Evolutionary conservation across 257 asterid genomes (phyloP).

Genomic region (Solanum lycopersicoides): DNA sequence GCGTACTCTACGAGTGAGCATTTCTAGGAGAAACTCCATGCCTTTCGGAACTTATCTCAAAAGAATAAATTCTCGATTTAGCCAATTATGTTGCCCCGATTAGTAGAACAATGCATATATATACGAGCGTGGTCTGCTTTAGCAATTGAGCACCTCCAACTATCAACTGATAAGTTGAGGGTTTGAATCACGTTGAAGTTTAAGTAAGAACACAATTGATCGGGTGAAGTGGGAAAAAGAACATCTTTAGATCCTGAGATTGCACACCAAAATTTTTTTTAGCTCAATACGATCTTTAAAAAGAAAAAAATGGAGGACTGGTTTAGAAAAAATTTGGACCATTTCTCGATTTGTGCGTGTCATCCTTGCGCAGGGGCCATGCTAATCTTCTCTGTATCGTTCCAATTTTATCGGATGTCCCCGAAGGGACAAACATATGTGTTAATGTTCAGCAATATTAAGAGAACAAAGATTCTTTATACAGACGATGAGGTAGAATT

Average conservation of each 20-base stretch:
- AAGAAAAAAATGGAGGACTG: no score
- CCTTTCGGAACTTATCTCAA: no score
- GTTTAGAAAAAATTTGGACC: conserved; percentile 1
- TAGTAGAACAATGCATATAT: no score
- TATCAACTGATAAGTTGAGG: not conserved
- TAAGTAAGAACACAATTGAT: not conserved
- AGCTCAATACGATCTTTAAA: not conserved
- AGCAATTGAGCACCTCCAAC: not conserved
- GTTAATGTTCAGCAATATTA: not conserved
- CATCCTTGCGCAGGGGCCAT: conserved; percentile 37
- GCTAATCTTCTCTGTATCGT: conserved; percentile 32
- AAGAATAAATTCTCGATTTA: no score
- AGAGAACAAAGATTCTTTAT: not conserved
- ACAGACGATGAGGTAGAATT: not conserved
- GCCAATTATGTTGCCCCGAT: no score
- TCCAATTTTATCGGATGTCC: conserved; percentile 35
- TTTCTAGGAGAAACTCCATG: not conserved
- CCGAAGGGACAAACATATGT: conserved; percentile 9
- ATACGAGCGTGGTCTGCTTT: not conserved
- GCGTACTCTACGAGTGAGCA: not conserved
- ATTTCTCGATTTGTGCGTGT: conserved; percentile 32
- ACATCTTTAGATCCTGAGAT: no score
- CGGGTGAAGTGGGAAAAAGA: no score
- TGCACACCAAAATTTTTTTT: no score
- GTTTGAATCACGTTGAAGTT: not conserved